Conservation (phyloP, 2,329 filamentous ascomycete genomes). For the Colletotrichum filicis region DNA sequence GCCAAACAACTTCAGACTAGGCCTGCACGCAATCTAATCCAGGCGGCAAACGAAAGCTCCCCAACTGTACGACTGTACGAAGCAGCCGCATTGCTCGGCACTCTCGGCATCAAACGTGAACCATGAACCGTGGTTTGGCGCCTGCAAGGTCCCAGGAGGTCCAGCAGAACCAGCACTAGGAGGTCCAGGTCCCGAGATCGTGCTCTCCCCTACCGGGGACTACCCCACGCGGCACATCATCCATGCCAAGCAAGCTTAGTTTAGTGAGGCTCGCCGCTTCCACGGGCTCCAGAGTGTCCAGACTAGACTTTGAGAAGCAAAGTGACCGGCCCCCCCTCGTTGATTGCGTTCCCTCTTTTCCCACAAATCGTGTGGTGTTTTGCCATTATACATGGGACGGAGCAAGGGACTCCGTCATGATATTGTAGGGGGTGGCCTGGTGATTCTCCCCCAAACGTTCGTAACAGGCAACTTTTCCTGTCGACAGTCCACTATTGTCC, state of each 20-base stretch:
- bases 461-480: neutral
- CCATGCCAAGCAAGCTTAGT: conserved; percentile 24
- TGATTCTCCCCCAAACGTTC: neutral
- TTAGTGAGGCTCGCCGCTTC: neutral
- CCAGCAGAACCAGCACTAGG: neutral
- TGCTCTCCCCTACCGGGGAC: conserved; percentile 8
- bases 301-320: neutral
- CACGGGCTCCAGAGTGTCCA: neutral
- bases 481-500: neutral
- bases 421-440: conserved; percentile 1
- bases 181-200: conserved; percentile 18
- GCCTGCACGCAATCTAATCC: conserved; percentile 9
- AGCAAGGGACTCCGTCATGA: conserved; percentile 9
- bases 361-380: conserved; percentile 4
- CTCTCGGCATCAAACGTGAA: neutral
- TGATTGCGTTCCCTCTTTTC: neutral
- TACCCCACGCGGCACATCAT: conserved; percentile 24
- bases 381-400: conserved; percentile 23
- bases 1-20: neutral
- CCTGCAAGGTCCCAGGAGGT: neutral
- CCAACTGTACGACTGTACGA: neutral
- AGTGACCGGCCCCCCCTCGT: neutral
- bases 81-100: conserved; percentile 11
- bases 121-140: neutral
- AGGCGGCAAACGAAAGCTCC: neutral